Conservation (phyloP, 345 rosid genomes). For the Moringa oleifera region DNA sequence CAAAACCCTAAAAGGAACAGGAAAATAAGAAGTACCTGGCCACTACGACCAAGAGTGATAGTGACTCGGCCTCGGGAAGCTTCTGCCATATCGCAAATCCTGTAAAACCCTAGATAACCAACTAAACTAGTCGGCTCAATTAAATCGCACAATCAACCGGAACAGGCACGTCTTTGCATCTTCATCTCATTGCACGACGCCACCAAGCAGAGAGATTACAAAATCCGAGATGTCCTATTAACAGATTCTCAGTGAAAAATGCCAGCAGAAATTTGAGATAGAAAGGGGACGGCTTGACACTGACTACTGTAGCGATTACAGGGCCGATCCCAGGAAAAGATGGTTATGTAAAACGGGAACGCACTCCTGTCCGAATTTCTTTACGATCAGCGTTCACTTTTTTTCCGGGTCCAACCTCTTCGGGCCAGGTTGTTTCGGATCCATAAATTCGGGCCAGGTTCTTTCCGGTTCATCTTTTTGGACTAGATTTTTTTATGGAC, state of each 20-base stretch:
- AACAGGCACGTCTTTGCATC: conserved; percentile 19
- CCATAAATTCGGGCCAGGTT: no score
- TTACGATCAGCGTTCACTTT: no score
- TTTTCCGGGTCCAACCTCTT: no score
- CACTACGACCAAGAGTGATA: conserved; percentile 75
- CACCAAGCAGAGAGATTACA: no score
- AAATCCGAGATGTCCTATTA: neutral
- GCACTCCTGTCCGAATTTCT: no score
- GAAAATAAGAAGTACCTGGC: conserved; percentile 51
- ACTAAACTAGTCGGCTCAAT: conserved; percentile 12
- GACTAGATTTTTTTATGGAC: no score
- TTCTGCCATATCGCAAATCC: conserved; percentile 54
- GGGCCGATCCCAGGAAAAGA: no score
- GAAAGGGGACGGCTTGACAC: neutral
- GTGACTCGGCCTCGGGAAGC: conserved; percentile 64
- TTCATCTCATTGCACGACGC: conserved; percentile 6
- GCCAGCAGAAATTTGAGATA: neutral
- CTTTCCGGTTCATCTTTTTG: no score
- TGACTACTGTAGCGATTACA: no score
- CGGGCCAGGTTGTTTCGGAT: no score
- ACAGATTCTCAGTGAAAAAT: neutral
- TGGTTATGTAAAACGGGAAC: no score
- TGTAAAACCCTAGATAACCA: conserved; percentile 30
- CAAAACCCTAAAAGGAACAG: conserved; percentile 1
- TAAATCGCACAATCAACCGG: conserved; percentile 9